These are phyloP conservation scores for Phoenix roebelenii DNA, from an alignment of 176 grass and related monocot species.

Conservation along the genomic window DNA sequence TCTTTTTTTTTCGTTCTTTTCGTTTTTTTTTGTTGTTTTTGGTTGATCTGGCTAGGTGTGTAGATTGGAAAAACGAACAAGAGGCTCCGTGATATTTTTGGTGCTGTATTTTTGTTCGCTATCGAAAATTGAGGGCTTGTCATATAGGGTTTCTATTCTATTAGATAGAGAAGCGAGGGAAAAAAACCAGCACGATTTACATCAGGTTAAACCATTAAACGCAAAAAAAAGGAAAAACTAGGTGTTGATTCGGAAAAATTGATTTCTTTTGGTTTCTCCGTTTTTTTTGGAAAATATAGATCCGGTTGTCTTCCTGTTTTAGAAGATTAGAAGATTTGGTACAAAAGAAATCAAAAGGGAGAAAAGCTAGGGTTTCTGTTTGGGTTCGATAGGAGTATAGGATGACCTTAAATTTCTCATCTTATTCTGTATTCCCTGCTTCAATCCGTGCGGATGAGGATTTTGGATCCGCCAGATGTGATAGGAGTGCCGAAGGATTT, in stretches of 20 bases:
- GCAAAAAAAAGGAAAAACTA: background rate
- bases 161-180: too few relatives aligned
- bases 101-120: slow-evolving; percentile 67
- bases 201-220: background rate
- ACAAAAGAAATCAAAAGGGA: background rate
- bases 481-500: background rate
- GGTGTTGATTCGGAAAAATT: too few relatives aligned
- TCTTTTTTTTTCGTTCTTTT: too few relatives aligned
- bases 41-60: background rate
- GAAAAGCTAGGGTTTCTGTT: background rate
- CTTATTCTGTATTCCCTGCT: slow-evolving; percentile 26
- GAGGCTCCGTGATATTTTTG: slow-evolving; percentile 89
- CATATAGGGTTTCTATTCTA: slow-evolving; percentile 29
- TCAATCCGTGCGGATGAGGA: slow-evolving; percentile 21
- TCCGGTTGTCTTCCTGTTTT: too few relatives aligned
- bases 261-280: too few relatives aligned
- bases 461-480: slow-evolving; percentile 24
- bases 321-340: too few relatives aligned
- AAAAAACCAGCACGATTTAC: background rate
- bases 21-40: background rate
- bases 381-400: slow-evolving; percentile 7
- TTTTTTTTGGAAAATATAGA: too few relatives aligned
- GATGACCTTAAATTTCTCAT: slow-evolving; percentile 46
- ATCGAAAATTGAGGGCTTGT: slow-evolving; percentile 71
- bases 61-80: slow-evolving; percentile 19